These are phyloP conservation scores for Chrysanthemum seticuspe DNA, from an alignment of 129 eudicot species.

Conservation along the genomic window DNA sequence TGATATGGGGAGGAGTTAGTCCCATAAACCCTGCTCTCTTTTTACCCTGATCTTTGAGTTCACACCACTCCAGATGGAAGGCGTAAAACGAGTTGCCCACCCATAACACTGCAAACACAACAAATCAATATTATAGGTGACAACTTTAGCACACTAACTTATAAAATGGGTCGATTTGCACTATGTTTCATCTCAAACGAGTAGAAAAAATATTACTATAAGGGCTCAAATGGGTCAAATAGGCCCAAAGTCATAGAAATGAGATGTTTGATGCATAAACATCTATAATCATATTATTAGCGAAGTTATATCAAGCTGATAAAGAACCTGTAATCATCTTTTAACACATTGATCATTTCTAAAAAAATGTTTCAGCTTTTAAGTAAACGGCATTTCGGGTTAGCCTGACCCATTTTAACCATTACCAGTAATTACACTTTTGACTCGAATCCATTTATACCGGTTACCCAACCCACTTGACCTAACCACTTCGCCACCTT, in stretches of 20 bases:
- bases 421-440: not conserved
- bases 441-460: not conserved
- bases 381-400: not conserved
- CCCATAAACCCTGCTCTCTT: slow-evolving; percentile 10
- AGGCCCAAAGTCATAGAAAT: not conserved
- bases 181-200: not conserved
- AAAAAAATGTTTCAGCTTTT: not conserved
- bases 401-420: not conserved
- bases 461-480: not conserved
- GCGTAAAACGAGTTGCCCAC: slow-evolving; percentile 59
- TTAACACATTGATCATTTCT: not conserved
- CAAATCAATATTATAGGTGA: not conserved
- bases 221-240: not conserved
- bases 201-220: not conserved
- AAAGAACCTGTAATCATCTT: too few species aligned
- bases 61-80: slow-evolving; percentile 68
- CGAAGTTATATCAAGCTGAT: not conserved
- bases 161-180: not conserved
- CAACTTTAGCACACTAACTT: not conserved
- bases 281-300: not conserved
- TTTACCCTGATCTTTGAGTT: slow-evolving; percentile 16
- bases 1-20: slow-evolving; percentile 18
- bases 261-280: not conserved
- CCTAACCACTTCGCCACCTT: not conserved
- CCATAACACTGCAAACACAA: slow-evolving; percentile 48